A percentile compares a stretch with the other conserved stretches of the same genome.
Conservation (phyloP, 768 basidiomycete genomes). For the Astraeus odoratus region DNA sequence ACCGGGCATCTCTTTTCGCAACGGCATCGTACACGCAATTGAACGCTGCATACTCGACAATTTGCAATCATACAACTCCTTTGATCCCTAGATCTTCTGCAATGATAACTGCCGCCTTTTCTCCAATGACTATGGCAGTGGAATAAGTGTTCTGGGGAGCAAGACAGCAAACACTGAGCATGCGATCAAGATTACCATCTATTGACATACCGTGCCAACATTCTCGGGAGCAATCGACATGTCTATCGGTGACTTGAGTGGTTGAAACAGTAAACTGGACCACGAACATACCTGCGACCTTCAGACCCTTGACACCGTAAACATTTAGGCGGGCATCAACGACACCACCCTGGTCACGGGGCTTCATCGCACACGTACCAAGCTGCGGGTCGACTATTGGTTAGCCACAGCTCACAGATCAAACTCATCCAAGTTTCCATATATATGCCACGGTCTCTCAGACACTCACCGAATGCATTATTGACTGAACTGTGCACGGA, state of each 20-base stretch:
- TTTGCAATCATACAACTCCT: background rate
- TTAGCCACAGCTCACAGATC: background rate
- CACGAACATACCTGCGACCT: slow-evolving; percentile 48
- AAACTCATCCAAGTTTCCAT: background rate
- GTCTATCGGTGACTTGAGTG: slow-evolving; percentile 11
- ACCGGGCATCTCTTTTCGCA: background rate
- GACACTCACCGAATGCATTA: slow-evolving; percentile 14
- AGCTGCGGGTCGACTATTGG: slow-evolving; percentile 32
- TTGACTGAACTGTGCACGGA: slow-evolving; percentile 1
- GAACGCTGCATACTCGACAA: background rate
- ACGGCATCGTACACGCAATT: background rate
- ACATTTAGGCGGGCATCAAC: slow-evolving; percentile 57
- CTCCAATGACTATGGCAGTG: slow-evolving; percentile 37
- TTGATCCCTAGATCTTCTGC: slow-evolving; percentile 39
- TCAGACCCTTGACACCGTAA: slow-evolving; percentile 51
- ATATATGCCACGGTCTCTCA: background rate
- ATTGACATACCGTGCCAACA: slow-evolving; percentile 20
- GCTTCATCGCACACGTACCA: slow-evolving; percentile 67
- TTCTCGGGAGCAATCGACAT: slow-evolving; percentile 32
- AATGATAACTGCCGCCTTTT: slow-evolving; percentile 52
- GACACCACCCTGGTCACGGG: slow-evolving; percentile 50
- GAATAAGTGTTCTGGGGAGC: slow-evolving; percentile 37
- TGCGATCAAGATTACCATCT: too few species aligned
- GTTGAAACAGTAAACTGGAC: background rate
- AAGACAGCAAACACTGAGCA: too few species aligned